Conservation (phyloP, 2,329 filamentous ascomycete genomes). For the Talaromyces sp. region DNA sequence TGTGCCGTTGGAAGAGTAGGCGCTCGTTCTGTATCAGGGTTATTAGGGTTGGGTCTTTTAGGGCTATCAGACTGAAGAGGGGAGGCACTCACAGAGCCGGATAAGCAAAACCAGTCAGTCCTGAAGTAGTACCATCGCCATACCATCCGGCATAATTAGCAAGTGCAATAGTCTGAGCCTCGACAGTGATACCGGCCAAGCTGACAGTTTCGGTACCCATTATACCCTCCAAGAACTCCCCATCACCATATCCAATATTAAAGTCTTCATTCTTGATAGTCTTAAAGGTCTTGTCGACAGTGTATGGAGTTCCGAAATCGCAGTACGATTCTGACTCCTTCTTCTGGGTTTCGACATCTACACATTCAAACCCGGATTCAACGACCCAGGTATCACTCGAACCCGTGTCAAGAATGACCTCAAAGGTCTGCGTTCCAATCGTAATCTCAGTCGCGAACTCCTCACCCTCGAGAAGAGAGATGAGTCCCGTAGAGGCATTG, state of each 20-base stretch:
- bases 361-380: conserved; percentile 35
- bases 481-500: conserved; percentile 15
- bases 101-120: conserved; percentile 54
- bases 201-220: conserved; percentile 29
- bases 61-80: not conserved
- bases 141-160: conserved; percentile 46
- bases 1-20: conserved; percentile 23
- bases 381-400: conserved; percentile 51
- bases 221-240: conserved; percentile 25
- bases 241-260: conserved; percentile 28
- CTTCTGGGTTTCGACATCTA: conserved; percentile 39
- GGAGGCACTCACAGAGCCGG: conserved; percentile 36
- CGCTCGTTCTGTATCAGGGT: conserved; percentile 21
- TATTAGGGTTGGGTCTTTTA: not conserved
- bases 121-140: conserved; percentile 48
- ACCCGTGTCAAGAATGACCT: conserved; percentile 49
- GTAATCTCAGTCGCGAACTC: conserved; percentile 24
- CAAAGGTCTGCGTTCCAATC: conserved; percentile 36
- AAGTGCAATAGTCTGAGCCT: conserved; percentile 48
- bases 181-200: conserved; percentile 46
- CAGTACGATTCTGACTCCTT: conserved; percentile 39
- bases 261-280: conserved; percentile 26
- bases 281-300: conserved; percentile 22
- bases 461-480: conserved; percentile 22
- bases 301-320: conserved; percentile 25